Base-by-base conservation (phyloP, 345 rosid species). In the Eucalyptus globulus region DNA sequence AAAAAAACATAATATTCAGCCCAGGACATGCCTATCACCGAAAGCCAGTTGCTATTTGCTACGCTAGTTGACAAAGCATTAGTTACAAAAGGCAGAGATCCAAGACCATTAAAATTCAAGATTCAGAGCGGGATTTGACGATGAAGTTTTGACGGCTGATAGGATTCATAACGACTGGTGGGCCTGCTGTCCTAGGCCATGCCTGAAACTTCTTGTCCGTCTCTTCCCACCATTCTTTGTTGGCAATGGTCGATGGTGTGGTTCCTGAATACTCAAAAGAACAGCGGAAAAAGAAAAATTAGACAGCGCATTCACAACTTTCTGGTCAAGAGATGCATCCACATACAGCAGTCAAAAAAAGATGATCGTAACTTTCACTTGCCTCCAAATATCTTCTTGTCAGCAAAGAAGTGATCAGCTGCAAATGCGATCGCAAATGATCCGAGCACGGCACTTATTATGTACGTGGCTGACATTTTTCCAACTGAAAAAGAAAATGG, bases 121-220 rank as follows among this genome's bases (percentile, higher is more conserved):
- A 81, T 85, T 92, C 91, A 80, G 91, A 89, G 37, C 49, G 87
- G 1, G 97, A 49, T 93, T 95, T 97, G 89, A 97, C 96, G 29
- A 96, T 95, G 94, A 96, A 97, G 88, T 96, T 96, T 93, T 96
- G 99, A 89, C 99, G 97, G 90, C 95, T 97, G 88, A 96, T 96
- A 27, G 99, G 98, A 37, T 97, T 97, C 98, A 97, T 96, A 88
- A 97, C 98, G 19, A 97, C 98, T 3, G 99, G 99, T 37, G 97
- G 95, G 50, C 99, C 99, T 15, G 97, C 99, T 44, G 98, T 94
- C 45, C 97, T 97, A 19, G 99, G 99, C 99, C 99, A 97, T 14
- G 98, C 97, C 92, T 95, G 99, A 89, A 97, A 93, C 67, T 95
- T 97, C 95, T 95, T 96, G 90, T 97, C 99, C 2, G 98, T 97